phyloP scores from a whole-genome alignment of 2,329 filamentous ascomycete species.

The Teratosphaeria nubilosa region DNA sequence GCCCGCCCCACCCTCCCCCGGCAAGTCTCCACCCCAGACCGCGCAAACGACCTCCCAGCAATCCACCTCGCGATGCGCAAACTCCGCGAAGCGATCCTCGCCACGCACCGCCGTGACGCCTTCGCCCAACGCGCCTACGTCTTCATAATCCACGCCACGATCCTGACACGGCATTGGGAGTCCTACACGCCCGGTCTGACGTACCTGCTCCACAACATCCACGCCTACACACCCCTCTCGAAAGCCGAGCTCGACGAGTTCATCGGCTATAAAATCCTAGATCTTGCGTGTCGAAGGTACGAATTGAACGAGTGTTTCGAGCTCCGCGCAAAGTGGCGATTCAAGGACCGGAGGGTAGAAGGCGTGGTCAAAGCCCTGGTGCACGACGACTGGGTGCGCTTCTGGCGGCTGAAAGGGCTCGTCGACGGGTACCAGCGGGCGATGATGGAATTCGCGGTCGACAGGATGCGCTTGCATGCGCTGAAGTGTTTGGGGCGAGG shows the following conservation, averaged over 20 bases:
- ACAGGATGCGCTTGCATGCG: conserved; percentile 61
- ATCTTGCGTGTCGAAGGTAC: conserved; percentile 74
- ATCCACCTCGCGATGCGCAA: conserved; percentile 82
- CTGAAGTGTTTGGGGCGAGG: conserved; percentile 78
- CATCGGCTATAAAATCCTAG: conserved; percentile 69
- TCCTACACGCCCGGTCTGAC: conserved; percentile 83
- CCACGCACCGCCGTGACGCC: conserved; percentile 61
- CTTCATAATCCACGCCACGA: conserved; percentile 76
- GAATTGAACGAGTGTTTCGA: conserved; percentile 65
- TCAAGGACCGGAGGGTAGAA: conserved; percentile 60
- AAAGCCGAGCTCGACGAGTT: conserved; percentile 68
- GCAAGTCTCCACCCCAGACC: conserved; percentile 23
- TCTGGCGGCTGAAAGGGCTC: conserved; percentile 58
- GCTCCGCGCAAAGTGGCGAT: conserved; percentile 49
- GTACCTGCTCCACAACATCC: conserved; percentile 64
- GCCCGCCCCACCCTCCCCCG: conserved; percentile 17
- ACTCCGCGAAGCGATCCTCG: conserved; percentile 79
- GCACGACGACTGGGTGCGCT: conserved; percentile 72
- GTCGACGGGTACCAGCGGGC: conserved; percentile 74
- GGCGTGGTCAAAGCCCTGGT: conserved; percentile 59
- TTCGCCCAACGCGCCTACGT: conserved; percentile 87
- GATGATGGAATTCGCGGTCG: conserved; percentile 72
- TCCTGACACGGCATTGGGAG: conserved; percentile 72
- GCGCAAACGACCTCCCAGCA: conserved; percentile 56
- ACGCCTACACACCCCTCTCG: conserved; percentile 55